A percentile compares a stretch with the other conserved stretches of the same genome.
These are phyloP conservation scores for Vitis hybrid DNA, from an alignment of 177 flowering plant species.

Conservation along the genomic window DNA sequence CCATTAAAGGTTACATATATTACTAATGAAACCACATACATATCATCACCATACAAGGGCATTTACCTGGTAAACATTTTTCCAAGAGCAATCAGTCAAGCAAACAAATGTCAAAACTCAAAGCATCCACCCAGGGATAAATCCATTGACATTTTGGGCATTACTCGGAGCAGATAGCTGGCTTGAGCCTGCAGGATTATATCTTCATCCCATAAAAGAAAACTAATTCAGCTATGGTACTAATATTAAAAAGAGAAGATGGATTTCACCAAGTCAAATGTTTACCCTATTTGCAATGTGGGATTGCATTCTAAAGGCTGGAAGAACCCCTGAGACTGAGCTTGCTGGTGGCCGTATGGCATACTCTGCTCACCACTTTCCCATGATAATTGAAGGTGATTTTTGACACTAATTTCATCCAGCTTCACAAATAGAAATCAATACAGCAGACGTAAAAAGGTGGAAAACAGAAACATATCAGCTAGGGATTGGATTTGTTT, in stretches of 20 bases:
- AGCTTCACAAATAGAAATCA: conserved; percentile 35
- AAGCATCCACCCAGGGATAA: conserved; percentile 72
- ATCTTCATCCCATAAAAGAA: conserved; percentile 25
- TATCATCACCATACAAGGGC: background rate
- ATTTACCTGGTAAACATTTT: background rate
- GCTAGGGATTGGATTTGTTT: no score
- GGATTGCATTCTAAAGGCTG: conserved; percentile 71
- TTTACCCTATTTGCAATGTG: conserved; percentile 73
- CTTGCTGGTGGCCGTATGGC: conserved; percentile 40
- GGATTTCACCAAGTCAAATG: no score
- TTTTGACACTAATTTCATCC: conserved; percentile 49
- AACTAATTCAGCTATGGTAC: background rate
- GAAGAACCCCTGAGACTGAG: conserved; percentile 67
- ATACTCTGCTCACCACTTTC: conserved; percentile 44
- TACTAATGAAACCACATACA: no score
- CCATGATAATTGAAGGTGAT: conserved; percentile 52
- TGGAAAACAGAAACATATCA: background rate
- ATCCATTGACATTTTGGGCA: conserved; percentile 46
- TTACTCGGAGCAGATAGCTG: conserved; percentile 35
- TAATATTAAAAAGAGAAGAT: background rate
- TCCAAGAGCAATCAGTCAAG: background rate
- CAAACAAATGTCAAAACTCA: conserved; percentile 12
- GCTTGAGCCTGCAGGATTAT: conserved; percentile 32
- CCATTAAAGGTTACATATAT: no score
- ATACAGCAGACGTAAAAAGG: background rate